Percentiles rank a stretch among this genome's conserved stretches.
Conservation (phyloP, 2,329 filamentous ascomycete genomes). For the Pseudopithomyces chartarum region DNA sequence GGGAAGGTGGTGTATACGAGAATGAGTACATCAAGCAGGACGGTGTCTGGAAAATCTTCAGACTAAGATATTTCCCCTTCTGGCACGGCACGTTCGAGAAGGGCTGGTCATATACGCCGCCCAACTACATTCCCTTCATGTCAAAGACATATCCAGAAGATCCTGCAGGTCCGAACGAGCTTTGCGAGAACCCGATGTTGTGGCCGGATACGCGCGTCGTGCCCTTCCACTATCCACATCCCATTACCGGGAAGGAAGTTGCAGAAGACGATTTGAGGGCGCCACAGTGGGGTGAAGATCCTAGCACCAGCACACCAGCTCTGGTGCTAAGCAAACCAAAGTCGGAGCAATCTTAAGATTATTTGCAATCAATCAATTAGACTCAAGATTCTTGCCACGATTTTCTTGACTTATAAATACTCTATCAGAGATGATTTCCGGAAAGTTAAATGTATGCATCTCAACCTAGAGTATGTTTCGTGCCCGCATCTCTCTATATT, state of each 20-base stretch:
- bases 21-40: constrained; percentile 64
- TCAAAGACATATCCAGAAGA: constrained; percentile 56
- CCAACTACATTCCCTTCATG: constrained; percentile 60
- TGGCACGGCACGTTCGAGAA: constrained; percentile 60
- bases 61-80: constrained; percentile 62
- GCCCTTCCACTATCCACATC: constrained; percentile 60
- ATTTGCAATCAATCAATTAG: too few relatives aligned
- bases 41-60: constrained; percentile 60
- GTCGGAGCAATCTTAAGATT: constrained; percentile 16
- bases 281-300: constrained; percentile 51
- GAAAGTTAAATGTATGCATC: too few relatives aligned
- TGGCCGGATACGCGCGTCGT: constrained; percentile 63
- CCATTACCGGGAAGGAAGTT: constrained; percentile 54
- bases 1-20: constrained; percentile 63
- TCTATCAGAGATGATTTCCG: too few relatives aligned
- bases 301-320: constrained; percentile 48
- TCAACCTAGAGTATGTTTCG: too few relatives aligned
- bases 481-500: too few relatives aligned
- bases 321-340: constrained; percentile 46
- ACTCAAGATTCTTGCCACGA: background rate
- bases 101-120: constrained; percentile 58
- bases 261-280: constrained; percentile 56
- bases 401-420: too few relatives aligned
- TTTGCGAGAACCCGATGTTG: constrained; percentile 59
- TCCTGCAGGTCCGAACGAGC: constrained; percentile 57